Evolutionary conservation across 257 asterid genomes (phyloP).

Genomic region (Nicotiana tabacum): DNA sequence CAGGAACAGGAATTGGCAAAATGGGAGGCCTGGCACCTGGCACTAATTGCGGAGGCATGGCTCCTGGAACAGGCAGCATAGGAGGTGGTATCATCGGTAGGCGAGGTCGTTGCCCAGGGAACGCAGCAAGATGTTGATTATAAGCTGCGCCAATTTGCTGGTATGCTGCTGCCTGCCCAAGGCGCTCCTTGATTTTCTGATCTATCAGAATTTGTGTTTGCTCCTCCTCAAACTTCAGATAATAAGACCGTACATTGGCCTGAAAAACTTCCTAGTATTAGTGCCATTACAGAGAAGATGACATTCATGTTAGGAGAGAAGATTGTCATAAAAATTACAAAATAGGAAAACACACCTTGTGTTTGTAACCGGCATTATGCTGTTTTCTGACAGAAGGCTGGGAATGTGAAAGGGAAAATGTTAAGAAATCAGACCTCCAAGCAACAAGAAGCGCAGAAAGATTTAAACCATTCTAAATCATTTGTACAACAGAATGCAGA

Average conservation of each 20-base stretch:
- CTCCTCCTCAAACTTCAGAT: constrained; percentile 60
- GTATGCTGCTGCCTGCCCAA: constrained; percentile 53
- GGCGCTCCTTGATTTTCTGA: constrained; percentile 58
- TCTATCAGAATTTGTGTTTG: constrained; percentile 58
- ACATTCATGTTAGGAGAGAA: not conserved
- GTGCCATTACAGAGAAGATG: not conserved
- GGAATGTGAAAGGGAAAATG: constrained; percentile 1
- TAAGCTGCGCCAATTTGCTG: constrained; percentile 61
- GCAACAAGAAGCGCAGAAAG: not conserved
- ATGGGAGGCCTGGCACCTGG: constrained; percentile 46
- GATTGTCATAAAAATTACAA: not conserved
- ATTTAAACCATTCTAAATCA: not conserved
- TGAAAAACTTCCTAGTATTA: constrained; percentile 16
- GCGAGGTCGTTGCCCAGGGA: constrained; percentile 47
- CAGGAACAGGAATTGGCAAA: constrained; percentile 38
- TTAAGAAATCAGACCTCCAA: constrained; percentile 4
- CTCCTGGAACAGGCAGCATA: constrained; percentile 40
- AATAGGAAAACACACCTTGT: constrained; percentile 39
- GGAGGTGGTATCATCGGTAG: constrained; percentile 47
- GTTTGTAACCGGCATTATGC: constrained; percentile 69
- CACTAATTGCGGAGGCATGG: constrained; percentile 28
- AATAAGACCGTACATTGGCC: constrained; percentile 60
- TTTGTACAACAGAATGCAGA: not conserved
- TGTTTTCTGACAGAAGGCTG: constrained; percentile 72
- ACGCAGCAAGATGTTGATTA: constrained; percentile 63